These are phyloP conservation scores for Magnolia changhungtana DNA, from an alignment of 164 flowering plant species.

Conservation along the genomic window DNA sequence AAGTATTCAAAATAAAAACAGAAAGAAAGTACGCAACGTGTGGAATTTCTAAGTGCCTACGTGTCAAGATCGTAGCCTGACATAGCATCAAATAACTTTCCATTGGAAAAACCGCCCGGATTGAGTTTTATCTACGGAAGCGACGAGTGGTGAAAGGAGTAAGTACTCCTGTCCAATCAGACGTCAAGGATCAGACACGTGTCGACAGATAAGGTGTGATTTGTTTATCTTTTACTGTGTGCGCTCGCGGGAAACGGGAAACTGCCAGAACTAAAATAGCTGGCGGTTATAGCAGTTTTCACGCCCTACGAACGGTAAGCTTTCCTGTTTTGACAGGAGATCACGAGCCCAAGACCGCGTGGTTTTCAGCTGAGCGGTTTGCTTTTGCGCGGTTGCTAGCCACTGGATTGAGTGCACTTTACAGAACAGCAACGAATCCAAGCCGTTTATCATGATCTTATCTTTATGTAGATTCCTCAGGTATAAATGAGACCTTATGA, in stretches of 20 bases:
- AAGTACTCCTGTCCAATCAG: neutral
- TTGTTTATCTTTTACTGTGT: conserved; percentile 6
- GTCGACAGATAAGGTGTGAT: neutral
- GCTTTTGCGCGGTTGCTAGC: neutral
- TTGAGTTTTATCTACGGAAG: neutral
- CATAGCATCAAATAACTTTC: neutral
- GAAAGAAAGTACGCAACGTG: neutral
- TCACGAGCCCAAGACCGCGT: neutral
- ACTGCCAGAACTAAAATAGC: conserved; percentile 33
- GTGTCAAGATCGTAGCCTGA: neutral
- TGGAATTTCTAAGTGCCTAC: neutral
- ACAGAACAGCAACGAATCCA: no score
- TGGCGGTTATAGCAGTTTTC: conserved; percentile 43
- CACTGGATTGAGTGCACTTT: no score
- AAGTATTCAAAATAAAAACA: no score
- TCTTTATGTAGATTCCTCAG: no score
- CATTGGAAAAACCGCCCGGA: neutral
- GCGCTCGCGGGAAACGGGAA: conserved; percentile 17
- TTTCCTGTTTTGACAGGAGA: neutral
- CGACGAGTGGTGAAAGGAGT: conserved; percentile 8
- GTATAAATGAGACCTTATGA: no score
- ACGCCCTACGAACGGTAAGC: conserved; percentile 23
- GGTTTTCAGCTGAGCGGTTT: neutral
- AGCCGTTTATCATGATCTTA: no score
- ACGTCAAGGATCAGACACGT: conserved; percentile 12